These are phyloP conservation scores for Barbarea vulgaris DNA, from an alignment of 345 rosid species.

Conservation along the genomic window DNA sequence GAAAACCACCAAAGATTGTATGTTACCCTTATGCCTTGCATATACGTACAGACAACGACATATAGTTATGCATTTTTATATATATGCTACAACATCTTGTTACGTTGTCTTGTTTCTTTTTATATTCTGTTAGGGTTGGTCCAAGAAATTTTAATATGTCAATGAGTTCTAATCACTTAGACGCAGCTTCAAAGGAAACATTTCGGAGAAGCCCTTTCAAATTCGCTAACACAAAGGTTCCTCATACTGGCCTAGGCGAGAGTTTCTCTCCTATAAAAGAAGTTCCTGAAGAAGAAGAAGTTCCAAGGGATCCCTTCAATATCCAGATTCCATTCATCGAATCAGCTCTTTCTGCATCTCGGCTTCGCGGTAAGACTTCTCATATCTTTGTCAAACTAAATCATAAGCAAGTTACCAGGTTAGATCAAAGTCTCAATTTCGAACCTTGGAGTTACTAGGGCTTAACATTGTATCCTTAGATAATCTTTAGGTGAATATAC, in stretches of 20 bases:
- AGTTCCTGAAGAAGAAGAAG: slow-evolving; percentile 25
- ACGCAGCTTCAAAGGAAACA: slow-evolving; percentile 7
- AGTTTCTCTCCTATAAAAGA: slow-evolving; percentile 26
- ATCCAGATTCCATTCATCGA: slow-evolving; percentile 24
- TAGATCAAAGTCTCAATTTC: too few relatives aligned
- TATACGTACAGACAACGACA: background rate
- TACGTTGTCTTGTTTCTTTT: background rate
- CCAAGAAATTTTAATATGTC: background rate
- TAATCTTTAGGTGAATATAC: background rate
- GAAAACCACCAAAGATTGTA: background rate
- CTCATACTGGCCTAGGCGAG: slow-evolving; percentile 25
- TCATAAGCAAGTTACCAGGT: background rate
- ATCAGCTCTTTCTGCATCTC: slow-evolving; percentile 26
- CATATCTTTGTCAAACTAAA: background rate
- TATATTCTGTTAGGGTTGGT: background rate
- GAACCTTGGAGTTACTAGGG: too few relatives aligned
- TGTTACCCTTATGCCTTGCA: background rate
- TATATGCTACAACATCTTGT: background rate
- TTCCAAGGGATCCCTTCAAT: slow-evolving; percentile 1
- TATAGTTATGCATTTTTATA: background rate
- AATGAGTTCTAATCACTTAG: slow-evolving; percentile 28
- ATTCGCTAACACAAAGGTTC: slow-evolving; percentile 32
- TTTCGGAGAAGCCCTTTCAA: slow-evolving; percentile 39
- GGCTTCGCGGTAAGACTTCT: slow-evolving; percentile 24
- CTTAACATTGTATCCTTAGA: background rate